Conservation (phyloP, 2,329 filamentous ascomycete genomes). For the Claviceps fusiformis region DNA sequence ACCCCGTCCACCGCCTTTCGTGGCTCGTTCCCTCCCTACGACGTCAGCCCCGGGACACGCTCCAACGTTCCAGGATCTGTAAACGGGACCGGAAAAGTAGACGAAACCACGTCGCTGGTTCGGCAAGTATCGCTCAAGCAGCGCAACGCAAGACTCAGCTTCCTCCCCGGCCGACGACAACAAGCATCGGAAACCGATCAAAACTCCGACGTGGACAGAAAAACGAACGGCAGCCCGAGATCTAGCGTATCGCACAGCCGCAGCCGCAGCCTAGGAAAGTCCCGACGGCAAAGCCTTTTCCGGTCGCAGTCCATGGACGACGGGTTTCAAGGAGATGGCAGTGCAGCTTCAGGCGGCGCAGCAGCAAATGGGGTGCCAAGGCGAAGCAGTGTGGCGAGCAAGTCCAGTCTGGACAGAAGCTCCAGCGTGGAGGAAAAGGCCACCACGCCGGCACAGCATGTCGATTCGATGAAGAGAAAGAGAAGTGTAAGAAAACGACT, state of each 20-base stretch:
- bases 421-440: conserved; percentile 12
- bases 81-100: conserved; percentile 23
- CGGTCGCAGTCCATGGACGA: conserved; percentile 23
- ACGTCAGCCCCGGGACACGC: conserved; percentile 19
- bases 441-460: conserved; percentile 14
- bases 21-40: conserved; percentile 29
- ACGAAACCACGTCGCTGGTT: conserved; percentile 33
- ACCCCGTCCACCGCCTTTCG: conserved; percentile 32
- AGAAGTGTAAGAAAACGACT: conserved; percentile 64
- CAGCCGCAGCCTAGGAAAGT: conserved; percentile 19
- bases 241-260: conserved; percentile 17
- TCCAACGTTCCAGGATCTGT: conserved; percentile 19
- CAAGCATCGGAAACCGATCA: conserved; percentile 22
- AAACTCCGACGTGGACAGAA: conserved; percentile 15
- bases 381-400: conserved; percentile 13
- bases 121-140: conserved; percentile 38
- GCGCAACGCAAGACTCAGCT: conserved; percentile 41
- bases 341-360: not conserved
- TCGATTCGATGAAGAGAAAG: conserved; percentile 29
- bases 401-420: conserved; percentile 17
- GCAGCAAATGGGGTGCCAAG: conserved; percentile 4
- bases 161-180: conserved; percentile 37
- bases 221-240: conserved; percentile 17
- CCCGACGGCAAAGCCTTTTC: conserved; percentile 30
- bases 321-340: conserved; percentile 6